Evolutionary conservation across 2,329 filamentous ascomycete species (phyloP), one percentile per base, ranked within the genome.

Genomic region (Teratosphaeria nubilosa): DNA sequence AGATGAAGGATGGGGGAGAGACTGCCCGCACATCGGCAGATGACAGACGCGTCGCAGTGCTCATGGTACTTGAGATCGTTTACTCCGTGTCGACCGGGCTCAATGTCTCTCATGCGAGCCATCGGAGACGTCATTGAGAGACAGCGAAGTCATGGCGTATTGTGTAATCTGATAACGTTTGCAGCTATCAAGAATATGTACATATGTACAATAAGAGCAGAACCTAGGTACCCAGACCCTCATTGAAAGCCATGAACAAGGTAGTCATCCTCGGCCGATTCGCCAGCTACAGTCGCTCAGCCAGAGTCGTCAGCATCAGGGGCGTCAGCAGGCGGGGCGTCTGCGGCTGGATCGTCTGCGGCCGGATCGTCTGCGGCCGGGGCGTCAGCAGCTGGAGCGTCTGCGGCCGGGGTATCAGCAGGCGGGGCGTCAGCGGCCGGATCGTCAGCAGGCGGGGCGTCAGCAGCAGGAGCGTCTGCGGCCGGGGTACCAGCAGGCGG

Each of bases 41-140:
- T 1, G 63, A 64, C 54, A 31, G 61, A n/a, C 32, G 61, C 24
- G 30, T 57, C 16, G 62, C 63, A 1, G 53, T 65, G 1, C 45
- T 62, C 11, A 56, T 41, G 20, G 57, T 62, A 14, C 45, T 65
- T 41, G 58, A 60, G 32, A 59, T 64, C 51, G 32, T 65, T 10
- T 53, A 56, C 5, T 59, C 62, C 7, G 58, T 59, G 11, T 60
- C 60, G 31, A 32, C 53, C 53, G 52, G 54, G 22, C 10, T 56
- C 20, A 14, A 50, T 54, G 51, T 34, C 11, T 13, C 54, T 24
- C 20, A 48, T 24, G 13, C 10, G 24, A 9, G 16, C 14, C 50
- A 57, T 20, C 5, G 48, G 27, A 25, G 51, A 37, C n/a, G 51
- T 9, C 16, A 51, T 31, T 51, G 11, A 45, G 41, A 20, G 22